Percentiles rank a stretch among this genome's conserved stretches.
These are phyloP conservation scores for Botrytis fragariae DNA, from an alignment of 2,329 filamentous ascomycete species.

Conservation along the genomic window DNA sequence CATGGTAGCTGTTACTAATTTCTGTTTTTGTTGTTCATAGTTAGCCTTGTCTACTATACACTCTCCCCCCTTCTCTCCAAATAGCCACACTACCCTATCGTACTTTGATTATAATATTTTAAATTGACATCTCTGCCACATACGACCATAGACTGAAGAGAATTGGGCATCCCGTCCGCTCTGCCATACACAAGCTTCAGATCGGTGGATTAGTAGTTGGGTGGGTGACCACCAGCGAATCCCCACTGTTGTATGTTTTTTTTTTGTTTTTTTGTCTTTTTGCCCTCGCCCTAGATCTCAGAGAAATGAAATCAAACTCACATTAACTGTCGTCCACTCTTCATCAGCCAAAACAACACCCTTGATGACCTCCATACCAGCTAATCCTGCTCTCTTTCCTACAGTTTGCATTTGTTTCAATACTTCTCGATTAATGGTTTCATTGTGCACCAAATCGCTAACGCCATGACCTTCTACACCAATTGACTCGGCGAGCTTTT, in stretches of 20 bases:
- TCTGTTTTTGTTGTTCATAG: not conserved
- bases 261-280: not conserved
- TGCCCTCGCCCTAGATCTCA: no score
- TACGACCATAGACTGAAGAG: conserved; percentile 12
- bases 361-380: conserved; percentile 15
- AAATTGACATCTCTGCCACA: rapidly evolving
- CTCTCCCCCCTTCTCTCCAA: not conserved
- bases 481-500: conserved; percentile 13
- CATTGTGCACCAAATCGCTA: conserved; percentile 8
- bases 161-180: conserved; percentile 8
- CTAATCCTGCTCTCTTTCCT: conserved; percentile 13
- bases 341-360: conserved; percentile 38
- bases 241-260: not conserved
- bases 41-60: not conserved
- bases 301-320: conserved; percentile 26
- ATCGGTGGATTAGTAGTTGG: conserved; percentile 8
- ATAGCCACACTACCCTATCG: not conserved
- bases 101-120: rapidly evolving
- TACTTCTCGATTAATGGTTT: conserved; percentile 3
- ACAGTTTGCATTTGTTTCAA: conserved; percentile 14
- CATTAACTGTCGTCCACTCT: conserved; percentile 32
- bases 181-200: conserved; percentile 10
- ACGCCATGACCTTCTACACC: conserved; percentile 1
- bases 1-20: conserved; percentile 13
- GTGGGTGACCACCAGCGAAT: conserved; percentile 9